These are phyloP conservation scores for Dipodascus geniculatus DNA, from an alignment of 805 yeast species.

Conservation along the genomic window DNA sequence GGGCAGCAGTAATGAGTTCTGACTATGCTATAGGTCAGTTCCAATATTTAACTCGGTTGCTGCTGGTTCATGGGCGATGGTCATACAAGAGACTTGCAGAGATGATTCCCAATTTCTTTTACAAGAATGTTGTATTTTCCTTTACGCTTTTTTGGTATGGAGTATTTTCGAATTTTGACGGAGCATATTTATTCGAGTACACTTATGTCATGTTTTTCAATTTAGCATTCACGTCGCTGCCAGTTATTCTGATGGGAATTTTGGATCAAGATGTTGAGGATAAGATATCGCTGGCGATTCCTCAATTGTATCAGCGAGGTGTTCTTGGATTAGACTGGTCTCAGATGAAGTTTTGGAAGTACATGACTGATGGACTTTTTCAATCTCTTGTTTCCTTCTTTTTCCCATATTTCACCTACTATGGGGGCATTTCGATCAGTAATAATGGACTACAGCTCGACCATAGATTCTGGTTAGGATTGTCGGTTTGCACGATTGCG, in stretches of 20 bases:
- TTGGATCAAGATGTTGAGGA: constrained; percentile 69
- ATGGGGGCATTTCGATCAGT: constrained; percentile 30
- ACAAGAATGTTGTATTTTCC: constrained; percentile 65
- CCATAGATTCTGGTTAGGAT: constrained; percentile 65
- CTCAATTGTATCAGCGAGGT: constrained; percentile 60
- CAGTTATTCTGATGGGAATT: constrained; percentile 64
- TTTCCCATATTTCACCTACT: constrained; percentile 54
- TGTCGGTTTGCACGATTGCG: constrained; percentile 45
- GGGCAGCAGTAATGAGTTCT: constrained; percentile 79
- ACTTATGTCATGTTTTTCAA: constrained; percentile 71
- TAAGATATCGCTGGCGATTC: constrained; percentile 51
- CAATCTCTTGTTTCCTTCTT: constrained; percentile 60
- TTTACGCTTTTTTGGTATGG: constrained; percentile 71
- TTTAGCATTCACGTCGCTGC: constrained; percentile 70
- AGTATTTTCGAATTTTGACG: constrained; percentile 56
- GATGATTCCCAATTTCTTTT: constrained; percentile 70
- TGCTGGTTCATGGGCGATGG: constrained; percentile 76
- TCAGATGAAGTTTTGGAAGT: constrained; percentile 43
- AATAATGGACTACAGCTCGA: constrained; percentile 42
- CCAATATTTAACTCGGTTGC: constrained; percentile 48
- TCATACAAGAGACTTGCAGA: constrained; percentile 63
- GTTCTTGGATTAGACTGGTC: constrained; percentile 55
- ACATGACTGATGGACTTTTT: constrained; percentile 61
- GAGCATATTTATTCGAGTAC: constrained; percentile 65
- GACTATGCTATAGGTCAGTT: constrained; percentile 79